Evolutionary conservation across 1,284 basidiomycete genomes (phyloP), one percentile per base, ranked within the genome.

Genomic region (Trichosporon sp.): DNA sequence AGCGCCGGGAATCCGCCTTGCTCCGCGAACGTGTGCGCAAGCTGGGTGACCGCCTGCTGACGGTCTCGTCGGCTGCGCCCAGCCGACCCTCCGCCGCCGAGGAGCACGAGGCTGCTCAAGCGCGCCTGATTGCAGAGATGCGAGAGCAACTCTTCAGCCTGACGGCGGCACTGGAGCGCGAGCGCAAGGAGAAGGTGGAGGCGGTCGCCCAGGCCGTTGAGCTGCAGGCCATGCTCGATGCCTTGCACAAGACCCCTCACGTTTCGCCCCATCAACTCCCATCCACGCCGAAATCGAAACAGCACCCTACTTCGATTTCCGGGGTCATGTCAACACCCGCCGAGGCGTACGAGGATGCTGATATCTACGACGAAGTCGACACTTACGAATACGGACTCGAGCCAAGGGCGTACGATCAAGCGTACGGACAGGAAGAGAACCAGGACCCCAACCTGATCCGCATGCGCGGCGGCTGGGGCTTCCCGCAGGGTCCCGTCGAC

Each of bases 1-100:
- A 82, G 71, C 73, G 75, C 51, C 74, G 75, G 38, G 79, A 81
- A 51, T 66, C 70, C 1, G 69, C 60, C 1, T 64, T 78, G 0
- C 67, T 80, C 31, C 72, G 77, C 15, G 80, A 81, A 11, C 72
- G 81, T 6, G 75, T 81, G 3, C 67, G 81, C 27, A 82, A 81
- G 68, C 73, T 77, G 21, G 74, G 76, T 18, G 75, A 77, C 70
- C 72, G 76, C 25, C 74, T 78, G 1, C 72, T 76, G 2, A 73
- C 72, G 32, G 73, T 76, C n/a, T 77, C 77, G 1, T 72, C 76
- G 4, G 56, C 56, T 7, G 63, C 70, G 11, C 47, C 47, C 47
- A 62, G 53, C 31, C 51, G 47, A 12, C 38, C 70, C 15, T 15
- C 65, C 12, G 68, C 67, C 11, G 51, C 66, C 15, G 68, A 71